These are phyloP conservation scores for Aspergillus sp. DNA, from an alignment of 2,329 filamentous ascomycete species.

Conservation along the genomic window DNA sequence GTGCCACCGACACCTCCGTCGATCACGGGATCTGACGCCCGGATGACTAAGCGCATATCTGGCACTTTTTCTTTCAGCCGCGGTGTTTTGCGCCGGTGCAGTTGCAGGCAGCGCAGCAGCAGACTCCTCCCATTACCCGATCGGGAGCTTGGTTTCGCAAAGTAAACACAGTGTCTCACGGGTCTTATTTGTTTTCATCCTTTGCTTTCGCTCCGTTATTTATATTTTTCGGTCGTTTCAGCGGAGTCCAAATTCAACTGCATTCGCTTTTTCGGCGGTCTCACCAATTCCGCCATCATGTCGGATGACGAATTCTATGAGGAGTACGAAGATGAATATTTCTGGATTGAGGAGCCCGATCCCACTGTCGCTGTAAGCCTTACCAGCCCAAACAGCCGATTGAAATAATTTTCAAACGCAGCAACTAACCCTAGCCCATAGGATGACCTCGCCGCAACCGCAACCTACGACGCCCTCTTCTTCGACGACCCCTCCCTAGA, in stretches of 20 bases:
- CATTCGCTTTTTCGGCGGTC: background rate
- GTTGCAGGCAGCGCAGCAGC: conserved; percentile 1
- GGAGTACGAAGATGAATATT: conserved; percentile 29
- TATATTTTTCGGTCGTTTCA: background rate
- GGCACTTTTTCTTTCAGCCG: background rate
- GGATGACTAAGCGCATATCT: background rate
- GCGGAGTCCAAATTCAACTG: background rate
- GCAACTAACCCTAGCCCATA: conserved; percentile 9
- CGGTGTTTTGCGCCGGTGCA: background rate
- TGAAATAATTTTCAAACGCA: background rate
- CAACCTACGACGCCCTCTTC: conserved; percentile 39
- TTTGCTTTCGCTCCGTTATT: background rate
- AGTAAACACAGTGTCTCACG: background rate
- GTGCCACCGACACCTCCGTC: conserved; percentile 11
- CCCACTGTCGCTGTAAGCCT: conserved; percentile 34
- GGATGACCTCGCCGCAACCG: conserved; percentile 44
- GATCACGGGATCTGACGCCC: background rate
- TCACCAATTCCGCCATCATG: conserved; percentile 21
- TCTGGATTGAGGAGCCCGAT: conserved; percentile 34
- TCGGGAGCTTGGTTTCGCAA: background rate
- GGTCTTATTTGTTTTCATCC: background rate
- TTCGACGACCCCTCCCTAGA: conserved; percentile 40
- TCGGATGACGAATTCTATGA: conserved; percentile 39
- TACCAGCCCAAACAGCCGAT: background rate
- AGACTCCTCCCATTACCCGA: background rate